Evolutionary conservation across 495 filamentous ascomycete genomes (phyloP), one percentile per base, ranked within the genome.

Genomic region (Pyrenula massariospora): DNA sequence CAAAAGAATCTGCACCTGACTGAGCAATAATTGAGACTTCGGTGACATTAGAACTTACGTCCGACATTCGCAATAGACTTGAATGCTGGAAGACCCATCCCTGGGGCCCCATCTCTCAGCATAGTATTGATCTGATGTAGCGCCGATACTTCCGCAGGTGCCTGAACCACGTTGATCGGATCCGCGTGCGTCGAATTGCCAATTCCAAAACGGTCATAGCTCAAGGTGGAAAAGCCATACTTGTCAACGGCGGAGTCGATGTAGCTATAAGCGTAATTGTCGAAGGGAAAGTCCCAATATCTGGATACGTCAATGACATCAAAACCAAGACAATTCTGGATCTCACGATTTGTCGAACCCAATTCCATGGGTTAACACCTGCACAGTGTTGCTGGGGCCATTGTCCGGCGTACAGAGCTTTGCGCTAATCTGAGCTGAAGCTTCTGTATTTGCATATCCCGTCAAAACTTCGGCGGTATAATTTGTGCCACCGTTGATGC

Each of bases 341-440:
- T 51, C 56, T 55, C 62, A 77, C 70, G 64, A 65, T 31, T 75
- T 79, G 58, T 83, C 79, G 58, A 82, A 83, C 12, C 78, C 80
- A 61, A 84, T 72, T 31, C 83, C 83, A 62, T 86, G 83, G 0
- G 81, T 82, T 3, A 85, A 63, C 48, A 86, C 57, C 62, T 85
- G 82, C 8, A 85, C 62, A 1, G 62, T 67, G 10, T 66, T 62
- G 51, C 62, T 66, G 0, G 62, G 65, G 2, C 63, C 68, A 11
- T 56, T 65, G 51, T 65, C 64, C 1, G 74, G 78, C 8, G 19
- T 5, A 20, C 68, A 70, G 50, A 69, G 60, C 31, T 65, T 56
- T 10, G 64, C 49, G 58, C 60, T 67, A 24, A 70, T 68, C 10
- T 67, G 53, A 49, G 63, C 69, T 0, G 24, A 62, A 23, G 65